phyloP scores from a whole-genome alignment of 140 eudicot genomes.

The Anethum foeniculum region DNA sequence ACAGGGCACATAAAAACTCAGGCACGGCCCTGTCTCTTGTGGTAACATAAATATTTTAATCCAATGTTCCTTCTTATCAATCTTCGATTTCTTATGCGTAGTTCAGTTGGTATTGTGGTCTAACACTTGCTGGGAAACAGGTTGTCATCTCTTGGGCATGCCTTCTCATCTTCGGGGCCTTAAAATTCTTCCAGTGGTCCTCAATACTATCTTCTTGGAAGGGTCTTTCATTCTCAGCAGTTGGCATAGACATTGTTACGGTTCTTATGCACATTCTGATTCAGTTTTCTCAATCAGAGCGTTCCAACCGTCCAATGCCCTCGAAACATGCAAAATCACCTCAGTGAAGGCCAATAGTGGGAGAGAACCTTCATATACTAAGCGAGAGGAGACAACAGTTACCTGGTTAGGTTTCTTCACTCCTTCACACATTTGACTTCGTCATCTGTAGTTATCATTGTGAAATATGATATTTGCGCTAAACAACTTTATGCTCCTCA shows the following conservation, averaged over 20 bases:
- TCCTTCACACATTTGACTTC: neutral
- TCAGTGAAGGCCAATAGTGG: conserved; percentile 28
- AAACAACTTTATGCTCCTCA: neutral
- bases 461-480: conserved; percentile 8
- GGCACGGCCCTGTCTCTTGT: too few species aligned
- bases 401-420: conserved; percentile 4
- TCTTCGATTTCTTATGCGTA: neutral
- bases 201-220: conserved; percentile 71
- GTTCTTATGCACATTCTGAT: conserved; percentile 76
- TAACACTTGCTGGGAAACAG: conserved; percentile 29
- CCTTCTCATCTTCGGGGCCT: conserved; percentile 36
- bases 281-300: conserved; percentile 72
- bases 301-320: conserved; percentile 50
- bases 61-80: neutral
- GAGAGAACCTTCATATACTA: conserved; percentile 19
- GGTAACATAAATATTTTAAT: conserved; percentile 28
- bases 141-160: conserved; percentile 66
- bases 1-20: too few species aligned
- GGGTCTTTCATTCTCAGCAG: conserved; percentile 47
- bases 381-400: conserved; percentile 35
- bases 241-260: conserved; percentile 40
- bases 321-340: conserved; percentile 24
- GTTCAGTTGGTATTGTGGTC: neutral
- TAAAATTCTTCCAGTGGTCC: conserved; percentile 60
- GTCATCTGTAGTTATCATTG: neutral